These are phyloP conservation scores for Filobasidium floriforme DNA, from an alignment of 768 basidiomycete species.

Conservation along the genomic window DNA sequence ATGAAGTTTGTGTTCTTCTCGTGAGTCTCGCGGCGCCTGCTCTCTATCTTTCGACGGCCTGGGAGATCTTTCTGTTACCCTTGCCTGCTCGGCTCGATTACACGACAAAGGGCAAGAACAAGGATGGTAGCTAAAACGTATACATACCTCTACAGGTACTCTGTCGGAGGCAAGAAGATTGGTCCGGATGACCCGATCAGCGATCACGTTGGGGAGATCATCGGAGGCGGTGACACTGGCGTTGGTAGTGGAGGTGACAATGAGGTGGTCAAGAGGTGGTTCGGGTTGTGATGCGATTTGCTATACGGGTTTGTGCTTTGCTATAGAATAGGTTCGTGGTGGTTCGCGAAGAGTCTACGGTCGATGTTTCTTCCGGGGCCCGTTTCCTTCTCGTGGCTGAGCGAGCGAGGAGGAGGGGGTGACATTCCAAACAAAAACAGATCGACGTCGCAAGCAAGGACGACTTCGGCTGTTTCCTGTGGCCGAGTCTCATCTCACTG, in stretches of 20 bases:
- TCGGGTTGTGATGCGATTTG: neutral
- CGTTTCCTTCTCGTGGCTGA: no score
- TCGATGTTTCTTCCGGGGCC: neutral
- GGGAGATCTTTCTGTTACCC: no score
- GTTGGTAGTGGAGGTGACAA: neutral
- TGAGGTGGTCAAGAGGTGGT: neutral
- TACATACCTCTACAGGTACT: conserved; percentile 13
- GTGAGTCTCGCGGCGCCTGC: conserved; percentile 25
- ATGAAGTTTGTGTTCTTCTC: conserved; percentile 73
- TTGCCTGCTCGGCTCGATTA: no score
- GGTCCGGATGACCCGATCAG: conserved; percentile 22
- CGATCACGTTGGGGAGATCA: conserved; percentile 4
- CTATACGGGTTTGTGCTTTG: neutral
- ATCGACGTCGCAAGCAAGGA: neutral
- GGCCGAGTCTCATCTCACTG: neutral
- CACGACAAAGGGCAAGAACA: neutral
- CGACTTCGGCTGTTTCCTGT: neutral
- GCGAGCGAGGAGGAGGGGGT: no score
- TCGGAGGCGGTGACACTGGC: neutral
- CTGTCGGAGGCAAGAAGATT: conserved; percentile 22
- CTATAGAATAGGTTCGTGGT: no score
- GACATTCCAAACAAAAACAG: no score
- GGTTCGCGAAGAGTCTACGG: no score
- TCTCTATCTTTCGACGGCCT: neutral
- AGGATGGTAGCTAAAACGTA: neutral